A percentile compares a stretch with the other conserved stretches of the same genome.
phyloP scores from a whole-genome alignment of 1,284 basidiomycete species.

The Gastroboletus turbinatus region DNA sequence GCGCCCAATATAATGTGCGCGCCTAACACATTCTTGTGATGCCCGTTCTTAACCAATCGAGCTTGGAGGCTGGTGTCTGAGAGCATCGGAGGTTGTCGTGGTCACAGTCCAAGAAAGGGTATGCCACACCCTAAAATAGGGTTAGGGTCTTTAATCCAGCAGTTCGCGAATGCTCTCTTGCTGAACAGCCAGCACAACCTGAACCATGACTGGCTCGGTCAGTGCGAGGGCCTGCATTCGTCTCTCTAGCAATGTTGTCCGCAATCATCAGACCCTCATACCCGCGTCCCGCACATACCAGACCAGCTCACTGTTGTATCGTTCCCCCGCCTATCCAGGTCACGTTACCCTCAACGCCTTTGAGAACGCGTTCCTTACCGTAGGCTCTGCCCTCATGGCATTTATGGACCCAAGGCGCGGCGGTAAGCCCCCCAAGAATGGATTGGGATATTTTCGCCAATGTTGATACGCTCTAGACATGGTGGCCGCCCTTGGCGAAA shows the following conservation, averaged over 20 bases:
- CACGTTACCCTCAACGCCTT: slow-evolving; percentile 82
- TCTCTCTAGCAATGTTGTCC: background rate
- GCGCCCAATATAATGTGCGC: background rate
- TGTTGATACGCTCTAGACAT: slow-evolving; percentile 60
- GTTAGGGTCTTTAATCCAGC: slow-evolving; percentile 13
- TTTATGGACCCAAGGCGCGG: slow-evolving; percentile 82
- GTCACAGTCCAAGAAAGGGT: background rate
- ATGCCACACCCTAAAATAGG: slow-evolving; percentile 5
- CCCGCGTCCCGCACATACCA: slow-evolving; percentile 9
- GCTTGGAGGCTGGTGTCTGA: background rate
- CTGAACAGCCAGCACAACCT: background rate
- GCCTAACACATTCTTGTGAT: background rate
- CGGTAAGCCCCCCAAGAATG: slow-evolving; percentile 51
- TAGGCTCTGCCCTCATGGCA: slow-evolving; percentile 84
- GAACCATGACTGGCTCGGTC: background rate
- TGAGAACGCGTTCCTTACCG: slow-evolving; percentile 83
- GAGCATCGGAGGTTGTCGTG: background rate
- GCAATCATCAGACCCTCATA: background rate
- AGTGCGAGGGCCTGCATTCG: background rate
- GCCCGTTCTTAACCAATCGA: background rate
- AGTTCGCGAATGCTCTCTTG: background rate
- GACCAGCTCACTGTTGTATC: slow-evolving; percentile 18
- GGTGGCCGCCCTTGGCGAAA: slow-evolving; percentile 90
- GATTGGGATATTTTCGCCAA: background rate
- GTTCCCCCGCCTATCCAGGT: slow-evolving; percentile 59